These are phyloP conservation scores for Steccherinum ochraceum DNA, from an alignment of 768 basidiomycete species.

Conservation along the genomic window DNA sequence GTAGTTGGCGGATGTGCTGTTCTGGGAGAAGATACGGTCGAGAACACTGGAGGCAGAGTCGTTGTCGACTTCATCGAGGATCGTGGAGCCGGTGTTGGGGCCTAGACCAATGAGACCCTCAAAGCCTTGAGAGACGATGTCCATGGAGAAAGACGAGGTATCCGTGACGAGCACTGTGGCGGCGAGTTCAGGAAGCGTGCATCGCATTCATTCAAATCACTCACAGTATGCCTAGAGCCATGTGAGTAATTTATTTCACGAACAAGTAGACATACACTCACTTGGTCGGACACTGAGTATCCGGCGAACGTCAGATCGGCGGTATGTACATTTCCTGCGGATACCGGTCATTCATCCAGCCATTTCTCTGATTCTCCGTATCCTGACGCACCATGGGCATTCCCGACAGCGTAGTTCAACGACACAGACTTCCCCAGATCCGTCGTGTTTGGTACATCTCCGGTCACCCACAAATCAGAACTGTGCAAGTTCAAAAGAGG, in stretches of 20 bases:
- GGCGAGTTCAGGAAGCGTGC: neutral
- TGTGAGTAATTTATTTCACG: neutral
- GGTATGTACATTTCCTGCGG: constrained; percentile 48
- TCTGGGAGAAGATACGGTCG: constrained; percentile 58
- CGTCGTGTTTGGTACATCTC: constrained; percentile 39
- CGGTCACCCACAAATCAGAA: constrained; percentile 71
- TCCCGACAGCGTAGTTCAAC: constrained; percentile 65
- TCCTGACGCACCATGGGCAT: constrained; percentile 43
- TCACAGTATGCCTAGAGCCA: constrained; percentile 11
- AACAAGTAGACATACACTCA: constrained; percentile 12
- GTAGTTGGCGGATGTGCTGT: constrained; percentile 51
- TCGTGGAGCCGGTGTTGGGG: constrained; percentile 65
- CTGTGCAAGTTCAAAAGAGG: constrained; percentile 29
- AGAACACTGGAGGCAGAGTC: constrained; percentile 51
- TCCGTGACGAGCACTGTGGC: constrained; percentile 54
- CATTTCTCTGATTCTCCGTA: too few species aligned
- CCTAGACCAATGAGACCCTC: constrained; percentile 74
- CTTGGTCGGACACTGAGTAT: constrained; percentile 52
- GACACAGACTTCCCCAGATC: constrained; percentile 52
- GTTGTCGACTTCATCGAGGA: constrained; percentile 48
- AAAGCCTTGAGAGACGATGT: constrained; percentile 56
- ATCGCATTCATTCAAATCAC: neutral
- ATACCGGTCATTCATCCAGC: too few species aligned
- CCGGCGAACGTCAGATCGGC: constrained; percentile 48
- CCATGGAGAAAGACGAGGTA: constrained; percentile 54